A percentile compares a stretch with the other conserved stretches of the same genome.
Evolutionary conservation across 1,139 yeast species (phyloP).

Genomic region (Entelexis sorbosivorans): DNA sequence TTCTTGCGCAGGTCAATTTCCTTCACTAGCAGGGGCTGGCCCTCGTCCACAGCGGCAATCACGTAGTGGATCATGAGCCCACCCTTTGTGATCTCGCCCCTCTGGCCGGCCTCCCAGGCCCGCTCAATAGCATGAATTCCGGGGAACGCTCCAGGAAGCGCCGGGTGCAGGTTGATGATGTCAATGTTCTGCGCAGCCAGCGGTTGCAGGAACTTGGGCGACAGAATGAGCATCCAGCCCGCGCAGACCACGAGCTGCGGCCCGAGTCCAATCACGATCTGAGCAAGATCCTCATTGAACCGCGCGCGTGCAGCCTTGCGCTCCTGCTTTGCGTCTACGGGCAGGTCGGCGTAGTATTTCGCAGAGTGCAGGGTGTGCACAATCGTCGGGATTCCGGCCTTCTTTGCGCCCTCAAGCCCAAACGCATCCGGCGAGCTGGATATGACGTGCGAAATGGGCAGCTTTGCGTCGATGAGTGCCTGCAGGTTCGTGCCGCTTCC

Average conservation of each 20-base stretch:
- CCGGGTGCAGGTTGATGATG: constrained; percentile 89
- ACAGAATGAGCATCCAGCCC: constrained; percentile 93
- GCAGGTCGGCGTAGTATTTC: constrained; percentile 59
- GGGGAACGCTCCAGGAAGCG: constrained; percentile 92
- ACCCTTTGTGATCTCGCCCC: constrained; percentile 62
- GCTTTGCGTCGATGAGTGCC: constrained; percentile 73
- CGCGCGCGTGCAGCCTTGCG: constrained; percentile 52
- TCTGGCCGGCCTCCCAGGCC: constrained; percentile 90
- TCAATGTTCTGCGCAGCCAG: constrained; percentile 51
- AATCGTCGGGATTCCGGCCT: constrained; percentile 55
- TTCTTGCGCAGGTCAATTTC: constrained; percentile 59
- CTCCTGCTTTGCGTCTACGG: constrained; percentile 49
- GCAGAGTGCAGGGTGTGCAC: constrained; percentile 51
- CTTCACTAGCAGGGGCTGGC: constrained; percentile 75
- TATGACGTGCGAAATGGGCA: constrained; percentile 57
- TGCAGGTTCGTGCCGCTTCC: constrained; percentile 92
- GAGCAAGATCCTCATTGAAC: constrained; percentile 71
- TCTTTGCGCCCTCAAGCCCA: constrained; percentile 68
- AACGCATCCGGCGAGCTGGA: constrained; percentile 76
- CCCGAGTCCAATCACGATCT: constrained; percentile 41
- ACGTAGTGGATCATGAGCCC: constrained; percentile 97
- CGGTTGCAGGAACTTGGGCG: constrained; percentile 62
- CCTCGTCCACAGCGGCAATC: constrained; percentile 87
- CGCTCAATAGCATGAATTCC: constrained; percentile 95
- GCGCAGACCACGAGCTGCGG: constrained; percentile 93